These are phyloP conservation scores for Vitis cinerea DNA, from an alignment of 164 flowering plant genomes.

Conservation along the genomic window DNA sequence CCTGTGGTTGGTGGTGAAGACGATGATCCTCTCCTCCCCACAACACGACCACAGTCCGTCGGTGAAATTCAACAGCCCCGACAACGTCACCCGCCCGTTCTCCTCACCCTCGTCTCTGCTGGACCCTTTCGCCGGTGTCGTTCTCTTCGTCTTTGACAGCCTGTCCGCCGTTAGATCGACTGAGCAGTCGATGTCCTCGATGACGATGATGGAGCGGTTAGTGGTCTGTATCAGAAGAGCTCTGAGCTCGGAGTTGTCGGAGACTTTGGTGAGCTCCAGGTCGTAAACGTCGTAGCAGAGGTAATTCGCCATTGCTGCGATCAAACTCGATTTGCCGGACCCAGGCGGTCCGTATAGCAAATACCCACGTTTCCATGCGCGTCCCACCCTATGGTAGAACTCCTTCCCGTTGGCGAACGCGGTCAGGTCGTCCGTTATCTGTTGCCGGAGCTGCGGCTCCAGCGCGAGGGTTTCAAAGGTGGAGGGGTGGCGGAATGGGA, in stretches of 20 bases:
- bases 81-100: constrained; percentile 47
- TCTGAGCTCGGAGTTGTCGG: constrained; percentile 57
- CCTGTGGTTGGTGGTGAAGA: constrained; percentile 67
- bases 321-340: constrained; percentile 64
- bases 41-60: constrained; percentile 82
- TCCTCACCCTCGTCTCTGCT: constrained; percentile 24
- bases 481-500: constrained; percentile 68
- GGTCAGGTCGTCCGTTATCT: constrained; percentile 44
- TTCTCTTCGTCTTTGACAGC: constrained; percentile 3
- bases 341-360: constrained; percentile 66
- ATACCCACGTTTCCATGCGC: constrained; percentile 74
- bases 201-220: constrained; percentile 57
- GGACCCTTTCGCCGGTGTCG: neutral
- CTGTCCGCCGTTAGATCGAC: constrained; percentile 52
- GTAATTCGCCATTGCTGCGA: constrained; percentile 73
- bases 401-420: constrained; percentile 50
- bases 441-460: constrained; percentile 44
- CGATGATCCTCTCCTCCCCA: constrained; percentile 66
- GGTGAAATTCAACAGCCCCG: constrained; percentile 61
- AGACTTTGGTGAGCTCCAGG: constrained; percentile 60
- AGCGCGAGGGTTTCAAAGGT: constrained; percentile 66
- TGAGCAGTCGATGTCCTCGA: constrained; percentile 79
- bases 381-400: constrained; percentile 59
- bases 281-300: constrained; percentile 64
- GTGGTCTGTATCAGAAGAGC: constrained; percentile 55